Evolutionary conservation across 2,329 filamentous ascomycete species (phyloP).

Genomic region (Zasmidium citrigriseum): DNA sequence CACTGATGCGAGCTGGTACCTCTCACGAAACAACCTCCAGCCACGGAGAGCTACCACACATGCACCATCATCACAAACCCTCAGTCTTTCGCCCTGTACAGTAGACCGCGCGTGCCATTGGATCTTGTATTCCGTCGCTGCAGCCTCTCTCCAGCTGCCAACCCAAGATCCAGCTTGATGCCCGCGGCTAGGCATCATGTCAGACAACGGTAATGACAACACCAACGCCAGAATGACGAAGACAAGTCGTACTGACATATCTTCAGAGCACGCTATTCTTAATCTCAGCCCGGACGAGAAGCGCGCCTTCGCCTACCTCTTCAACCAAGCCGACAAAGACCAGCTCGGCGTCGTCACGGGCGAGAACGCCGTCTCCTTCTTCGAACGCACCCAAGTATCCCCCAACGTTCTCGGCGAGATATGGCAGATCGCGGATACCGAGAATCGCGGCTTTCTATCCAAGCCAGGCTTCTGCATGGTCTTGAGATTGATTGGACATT

Average conservation of each 20-base stretch:
- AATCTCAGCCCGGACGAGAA: slow-evolving; percentile 92
- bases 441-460: slow-evolving; percentile 92
- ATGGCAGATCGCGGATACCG: slow-evolving; percentile 97
- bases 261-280: slow-evolving; percentile 34
- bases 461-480: slow-evolving; percentile 92
- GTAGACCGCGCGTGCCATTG: neutral
- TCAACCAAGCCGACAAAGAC: slow-evolving; percentile 89
- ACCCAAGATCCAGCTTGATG: slow-evolving; percentile 9
- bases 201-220: slow-evolving; percentile 21
- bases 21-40: neutral
- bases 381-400: slow-evolving; percentile 89
- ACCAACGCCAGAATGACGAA: neutral
- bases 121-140: neutral
- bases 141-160: neutral
- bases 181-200: slow-evolving; percentile 22
- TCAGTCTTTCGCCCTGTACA: neutral
- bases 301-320: slow-evolving; percentile 88
- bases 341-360: slow-evolving; percentile 91
- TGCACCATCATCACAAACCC: neutral
- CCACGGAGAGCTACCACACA: neutral
- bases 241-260: slow-evolving; percentile 12
- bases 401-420: slow-evolving; percentile 91
- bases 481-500: slow-evolving; percentile 90
- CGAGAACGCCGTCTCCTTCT: slow-evolving; percentile 95
- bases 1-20: too few relatives aligned